phyloP scores from a whole-genome alignment of 176 grass and related monocot genomes.

The Saccharum spontaneum region DNA sequence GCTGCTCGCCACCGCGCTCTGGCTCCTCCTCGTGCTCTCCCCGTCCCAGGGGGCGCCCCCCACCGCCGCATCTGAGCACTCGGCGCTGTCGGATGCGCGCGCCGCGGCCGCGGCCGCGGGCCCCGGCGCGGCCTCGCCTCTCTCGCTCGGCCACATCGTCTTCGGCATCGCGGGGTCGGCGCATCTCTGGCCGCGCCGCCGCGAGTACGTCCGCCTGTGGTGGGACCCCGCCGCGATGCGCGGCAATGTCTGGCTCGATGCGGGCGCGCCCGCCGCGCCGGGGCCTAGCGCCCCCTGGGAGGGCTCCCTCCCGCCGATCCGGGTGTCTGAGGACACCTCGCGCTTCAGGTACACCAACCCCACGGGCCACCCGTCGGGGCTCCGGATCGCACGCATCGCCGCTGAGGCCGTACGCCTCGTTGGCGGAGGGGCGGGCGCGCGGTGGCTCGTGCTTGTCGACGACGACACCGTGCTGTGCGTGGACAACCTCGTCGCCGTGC shows the following conservation, averaged over 20 bases:
- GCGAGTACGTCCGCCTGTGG: conserved; percentile 85
- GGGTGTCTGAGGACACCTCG: conserved; percentile 90
- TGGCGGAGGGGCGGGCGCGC: conserved; percentile 32
- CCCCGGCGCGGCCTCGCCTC: conserved; percentile 27
- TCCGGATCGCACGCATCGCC: conserved; percentile 89
- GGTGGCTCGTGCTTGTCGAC: conserved; percentile 94
- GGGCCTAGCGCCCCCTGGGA: conserved; percentile 40
- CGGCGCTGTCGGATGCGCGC: conserved; percentile 18
- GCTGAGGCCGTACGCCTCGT: conserved; percentile 80
- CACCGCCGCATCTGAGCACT: not conserved
- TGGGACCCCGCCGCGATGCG: conserved; percentile 75
- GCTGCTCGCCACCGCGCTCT: conserved; percentile 42
- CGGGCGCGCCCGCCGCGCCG: conserved; percentile 18
- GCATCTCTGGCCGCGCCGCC: conserved; percentile 78
- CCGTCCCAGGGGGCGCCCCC: not conserved
- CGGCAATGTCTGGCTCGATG: conserved; percentile 80
- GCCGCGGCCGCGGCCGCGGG: not conserved
- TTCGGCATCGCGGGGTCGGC: conserved; percentile 93
- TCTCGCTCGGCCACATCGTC: conserved; percentile 67
- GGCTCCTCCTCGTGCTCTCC: conserved; percentile 40
- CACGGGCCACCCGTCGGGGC: conserved; percentile 88
- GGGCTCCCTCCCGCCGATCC: conserved; percentile 64
- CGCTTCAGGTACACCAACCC: conserved; percentile 96
- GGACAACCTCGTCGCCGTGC: conserved; percentile 80
- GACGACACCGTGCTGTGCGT: conserved; percentile 85